Evolutionary conservation across 257 asterid species (phyloP).

Genomic region (Gentiana dahurica): DNA sequence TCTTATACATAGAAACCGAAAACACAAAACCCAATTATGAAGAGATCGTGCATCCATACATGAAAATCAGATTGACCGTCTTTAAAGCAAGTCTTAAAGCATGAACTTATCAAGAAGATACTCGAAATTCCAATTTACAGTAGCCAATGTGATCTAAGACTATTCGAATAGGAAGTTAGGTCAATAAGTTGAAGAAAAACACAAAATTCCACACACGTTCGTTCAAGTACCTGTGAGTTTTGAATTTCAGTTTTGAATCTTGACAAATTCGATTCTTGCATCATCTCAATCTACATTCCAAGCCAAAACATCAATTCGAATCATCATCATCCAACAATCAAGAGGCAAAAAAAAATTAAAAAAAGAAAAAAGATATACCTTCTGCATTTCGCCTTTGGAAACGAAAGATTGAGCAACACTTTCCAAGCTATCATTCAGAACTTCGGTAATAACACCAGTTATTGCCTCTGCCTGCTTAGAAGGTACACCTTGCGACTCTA

Average conservation of each 20-base stretch:
- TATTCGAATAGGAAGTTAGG: not conserved
- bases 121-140: too few relatives aligned
- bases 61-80: too few relatives aligned
- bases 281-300: slow-evolving; percentile 57
- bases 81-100: too few relatives aligned
- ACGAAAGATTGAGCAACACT: slow-evolving; percentile 66
- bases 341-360: not conserved
- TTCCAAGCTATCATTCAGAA: slow-evolving; percentile 64
- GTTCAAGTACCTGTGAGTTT: slow-evolving; percentile 64
- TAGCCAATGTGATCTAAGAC: not conserved
- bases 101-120: too few relatives aligned
- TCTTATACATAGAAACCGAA: too few relatives aligned
- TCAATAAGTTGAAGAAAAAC: not conserved
- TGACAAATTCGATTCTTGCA: slow-evolving; percentile 67
- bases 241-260: slow-evolving; percentile 75
- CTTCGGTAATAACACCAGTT: slow-evolving; percentile 61
- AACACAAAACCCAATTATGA: too few relatives aligned
- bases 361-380: slow-evolving; percentile 15
- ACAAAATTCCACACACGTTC: not conserved
- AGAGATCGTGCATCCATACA: too few relatives aligned
- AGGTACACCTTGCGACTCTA: slow-evolving; percentile 79
- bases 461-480: slow-evolving; percentile 86
- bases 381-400: slow-evolving; percentile 73
- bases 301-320: not conserved
- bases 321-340: not conserved